Evolutionary conservation across 2,329 filamentous ascomycete genomes (phyloP), one percentile per base, ranked within the genome.

Genomic region (Diaporthe eres): DNA sequence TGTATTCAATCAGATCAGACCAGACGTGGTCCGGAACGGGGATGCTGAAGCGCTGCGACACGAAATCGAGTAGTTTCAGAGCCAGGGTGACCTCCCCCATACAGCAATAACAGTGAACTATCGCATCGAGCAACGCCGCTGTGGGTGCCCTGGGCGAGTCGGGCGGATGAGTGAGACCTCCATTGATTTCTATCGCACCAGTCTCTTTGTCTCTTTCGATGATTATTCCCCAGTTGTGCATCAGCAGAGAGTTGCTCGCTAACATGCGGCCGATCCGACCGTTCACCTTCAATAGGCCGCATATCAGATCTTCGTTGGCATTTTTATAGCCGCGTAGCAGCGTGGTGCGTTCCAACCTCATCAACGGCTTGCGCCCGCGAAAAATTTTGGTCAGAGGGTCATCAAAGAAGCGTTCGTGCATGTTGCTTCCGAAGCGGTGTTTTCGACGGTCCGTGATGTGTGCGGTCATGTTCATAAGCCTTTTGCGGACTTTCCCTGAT

Each of bases 21-120:
- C 94, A 96, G 25, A 91, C 87, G 7, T 86, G 81, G 9, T 81
- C 79, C 0, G 90, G 84, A 51, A 96, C 90, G 1, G 85, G 77
- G 34, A 96, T 84, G 1, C 85, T 77, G 82, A 93, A 94, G 9
- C 85, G 85, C 1, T 84, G 84, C 0, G 94, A 92, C 65, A 96
- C 82, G 78, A 90, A 90, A 76, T 93, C 88, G 17, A 95, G 84
- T 0, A 93, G 80, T 55, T 89, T 87, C 37, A 93, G 80, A 17
- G 91, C 93, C 2, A 87, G 85, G 0, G 86, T 81, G 5, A 95
- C 86, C 73, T 92, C 87, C 65, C 90, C 92, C 82, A 93, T 94
- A 77, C 87, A 88, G n/a, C 93, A 90, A 77, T 93, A 94, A 1
- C 88, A 86, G 80, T 95, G 92, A 8, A 93, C 92, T n/a, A 96